Percentiles rank a stretch among this genome's conserved stretches.
Conservation (phyloP, 1,284 basidiomycete species). For the Sporisorium reilianum region DNA sequence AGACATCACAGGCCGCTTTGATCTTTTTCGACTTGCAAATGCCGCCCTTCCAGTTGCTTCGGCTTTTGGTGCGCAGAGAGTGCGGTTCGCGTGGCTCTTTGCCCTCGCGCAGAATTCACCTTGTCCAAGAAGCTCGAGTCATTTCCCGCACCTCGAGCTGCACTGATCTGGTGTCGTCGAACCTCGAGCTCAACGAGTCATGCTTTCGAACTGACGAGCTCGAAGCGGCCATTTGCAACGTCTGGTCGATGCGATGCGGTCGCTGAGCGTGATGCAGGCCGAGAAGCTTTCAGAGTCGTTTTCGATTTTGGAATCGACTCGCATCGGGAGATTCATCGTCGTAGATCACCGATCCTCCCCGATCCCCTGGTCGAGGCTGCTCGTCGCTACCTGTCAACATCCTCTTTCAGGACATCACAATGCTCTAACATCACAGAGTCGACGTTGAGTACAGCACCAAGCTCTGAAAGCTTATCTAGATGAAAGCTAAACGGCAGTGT, state of each 20-base stretch:
- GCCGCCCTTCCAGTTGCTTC: conserved; percentile 1
- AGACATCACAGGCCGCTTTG: too few species aligned
- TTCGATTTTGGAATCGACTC: not conserved
- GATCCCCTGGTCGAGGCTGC: too few species aligned
- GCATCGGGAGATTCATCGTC: not conserved
- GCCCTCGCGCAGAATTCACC: not conserved
- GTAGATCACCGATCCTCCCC: not conserved
- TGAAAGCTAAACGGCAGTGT: too few species aligned
- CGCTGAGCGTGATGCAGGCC: not conserved
- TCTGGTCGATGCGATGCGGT: not conserved
- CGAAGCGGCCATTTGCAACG: not conserved
- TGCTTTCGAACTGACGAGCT: too few species aligned
- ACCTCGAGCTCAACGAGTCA: too few species aligned
- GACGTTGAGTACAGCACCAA: not conserved
- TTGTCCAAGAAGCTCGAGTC: conserved; percentile 9
- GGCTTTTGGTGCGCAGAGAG: conserved; percentile 6
- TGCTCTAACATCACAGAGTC: not conserved
- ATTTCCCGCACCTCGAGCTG: not conserved
- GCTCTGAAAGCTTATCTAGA: not conserved
- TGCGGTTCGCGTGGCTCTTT: not conserved
- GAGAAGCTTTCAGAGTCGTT: not conserved
- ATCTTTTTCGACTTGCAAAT: conserved; percentile 6
- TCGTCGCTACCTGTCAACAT: conserved; percentile 6
- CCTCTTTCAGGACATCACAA: not conserved
- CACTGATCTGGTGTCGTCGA: not conserved